phyloP scores from a whole-genome alignment of 768 basidiomycete species.

The Leccinellum rugosiceps region DNA sequence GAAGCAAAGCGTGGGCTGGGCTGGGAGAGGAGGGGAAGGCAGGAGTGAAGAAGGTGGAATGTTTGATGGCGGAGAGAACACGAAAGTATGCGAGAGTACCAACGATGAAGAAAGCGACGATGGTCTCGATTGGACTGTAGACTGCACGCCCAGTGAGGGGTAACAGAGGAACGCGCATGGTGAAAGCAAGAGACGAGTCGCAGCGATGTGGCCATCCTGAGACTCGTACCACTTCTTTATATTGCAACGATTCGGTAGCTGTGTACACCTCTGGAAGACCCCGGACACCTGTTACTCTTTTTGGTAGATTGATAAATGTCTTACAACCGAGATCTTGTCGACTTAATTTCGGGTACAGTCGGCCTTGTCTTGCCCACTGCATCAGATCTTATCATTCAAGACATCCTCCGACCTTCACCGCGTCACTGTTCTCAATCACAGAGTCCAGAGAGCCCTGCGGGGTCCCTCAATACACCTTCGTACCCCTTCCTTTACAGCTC shows the following conservation, averaged over 20 bases:
- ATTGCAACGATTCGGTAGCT: no score
- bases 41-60: slow-evolving; percentile 75
- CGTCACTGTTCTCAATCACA: not conserved
- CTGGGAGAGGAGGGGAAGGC: slow-evolving; percentile 42
- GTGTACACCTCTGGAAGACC: slow-evolving; percentile 13
- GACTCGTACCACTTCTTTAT: slow-evolving; percentile 25
- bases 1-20: slow-evolving; percentile 54
- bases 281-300: slow-evolving; percentile 20
- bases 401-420: not conserved
- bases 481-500: not conserved
- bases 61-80: slow-evolving; percentile 84
- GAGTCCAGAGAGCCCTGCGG: not conserved
- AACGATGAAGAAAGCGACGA: slow-evolving; percentile 84
- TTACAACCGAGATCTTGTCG: not conserved
- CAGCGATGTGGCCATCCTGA: not conserved
- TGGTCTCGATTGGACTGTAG: slow-evolving; percentile 81
- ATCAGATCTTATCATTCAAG: not conserved
- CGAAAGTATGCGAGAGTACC: slow-evolving; percentile 96
- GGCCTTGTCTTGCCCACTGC: not conserved
- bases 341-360: no score
- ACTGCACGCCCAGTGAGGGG: slow-evolving; percentile 72
- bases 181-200: not conserved
- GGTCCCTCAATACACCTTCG: not conserved
- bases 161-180: slow-evolving; percentile 59
- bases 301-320: not conserved